Percentiles rank a stretch among this genome's conserved stretches.
Evolutionary conservation across 2,329 filamentous ascomycete genomes (phyloP).

Genomic region (Eurotiales sp.): DNA sequence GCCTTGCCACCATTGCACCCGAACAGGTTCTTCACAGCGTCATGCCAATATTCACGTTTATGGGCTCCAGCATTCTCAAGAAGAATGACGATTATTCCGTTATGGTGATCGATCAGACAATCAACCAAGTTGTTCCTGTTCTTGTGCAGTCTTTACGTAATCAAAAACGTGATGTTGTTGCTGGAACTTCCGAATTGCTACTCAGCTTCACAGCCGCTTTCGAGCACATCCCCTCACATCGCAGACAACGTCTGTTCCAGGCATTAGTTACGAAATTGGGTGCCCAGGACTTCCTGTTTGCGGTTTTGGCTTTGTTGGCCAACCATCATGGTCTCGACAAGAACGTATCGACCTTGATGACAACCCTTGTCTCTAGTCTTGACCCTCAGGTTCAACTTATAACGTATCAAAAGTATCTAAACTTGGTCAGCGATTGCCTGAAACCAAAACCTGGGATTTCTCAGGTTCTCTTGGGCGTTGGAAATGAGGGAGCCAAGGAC

Average conservation of each 20-base stretch:
- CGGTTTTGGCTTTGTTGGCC: conserved; percentile 82
- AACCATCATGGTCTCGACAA: conserved; percentile 80
- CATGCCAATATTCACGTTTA: conserved; percentile 99
- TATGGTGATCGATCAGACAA: conserved; percentile 89
- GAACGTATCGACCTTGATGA: conserved; percentile 69
- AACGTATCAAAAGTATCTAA: conserved; percentile 72
- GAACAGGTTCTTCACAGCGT: conserved; percentile 92
- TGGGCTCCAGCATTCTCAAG: conserved; percentile 84
- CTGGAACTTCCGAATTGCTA: conserved; percentile 83
- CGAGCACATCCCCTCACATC: conserved; percentile 87
- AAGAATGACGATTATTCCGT: conserved; percentile 97
- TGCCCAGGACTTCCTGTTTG: conserved; percentile 80
- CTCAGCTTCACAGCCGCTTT: conserved; percentile 94
- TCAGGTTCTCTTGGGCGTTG: conserved; percentile 64
- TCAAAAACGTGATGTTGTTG: conserved; percentile 70
- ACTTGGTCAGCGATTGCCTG: conserved; percentile 70
- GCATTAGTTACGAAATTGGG: conserved; percentile 83
- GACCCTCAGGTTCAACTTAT: conserved; percentile 68
- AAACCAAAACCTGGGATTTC: conserved; percentile 71
- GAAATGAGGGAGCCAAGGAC: conserved; percentile 46
- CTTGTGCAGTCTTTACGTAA: conserved; percentile 80
- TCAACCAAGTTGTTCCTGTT: conserved; percentile 89
- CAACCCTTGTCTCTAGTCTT: conserved; percentile 70
- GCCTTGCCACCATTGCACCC: conserved; percentile 79
- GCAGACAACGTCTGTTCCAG: conserved; percentile 76